Evolutionary conservation across 345 rosid species (phyloP).

Genomic region (Citrus unshiu): DNA sequence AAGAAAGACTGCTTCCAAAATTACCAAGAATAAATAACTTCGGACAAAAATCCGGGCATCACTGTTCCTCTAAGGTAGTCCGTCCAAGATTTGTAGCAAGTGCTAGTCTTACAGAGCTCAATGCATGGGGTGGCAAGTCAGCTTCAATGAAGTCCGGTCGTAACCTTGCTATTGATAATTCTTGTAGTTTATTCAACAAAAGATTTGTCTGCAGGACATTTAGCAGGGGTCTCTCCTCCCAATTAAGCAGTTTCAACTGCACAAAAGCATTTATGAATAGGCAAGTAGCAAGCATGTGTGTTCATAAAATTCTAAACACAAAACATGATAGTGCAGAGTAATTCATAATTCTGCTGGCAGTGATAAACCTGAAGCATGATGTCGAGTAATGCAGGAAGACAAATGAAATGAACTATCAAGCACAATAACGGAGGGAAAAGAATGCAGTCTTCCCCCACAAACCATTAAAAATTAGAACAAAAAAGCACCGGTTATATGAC

Average conservation of each 20-base stretch:
- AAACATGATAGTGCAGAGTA: neutral
- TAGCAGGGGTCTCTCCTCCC: conserved; percentile 67
- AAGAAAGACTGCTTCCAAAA: neutral
- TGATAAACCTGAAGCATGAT: neutral
- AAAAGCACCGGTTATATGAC: neutral
- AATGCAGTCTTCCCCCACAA: neutral
- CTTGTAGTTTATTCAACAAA: conserved; percentile 80
- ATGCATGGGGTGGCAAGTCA: conserved; percentile 56
- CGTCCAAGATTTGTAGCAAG: conserved; percentile 88
- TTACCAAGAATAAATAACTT: neutral
- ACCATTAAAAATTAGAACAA: too few species aligned
- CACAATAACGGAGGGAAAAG: neutral
- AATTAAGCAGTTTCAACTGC: conserved; percentile 77
- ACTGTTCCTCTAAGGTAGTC: conserved; percentile 65
- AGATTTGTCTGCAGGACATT: conserved; percentile 64
- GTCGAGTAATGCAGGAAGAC: neutral
- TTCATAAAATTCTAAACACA: neutral
- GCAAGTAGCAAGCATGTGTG: neutral
- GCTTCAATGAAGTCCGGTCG: conserved; percentile 68
- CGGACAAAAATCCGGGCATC: neutral
- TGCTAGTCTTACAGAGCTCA: conserved; percentile 69
- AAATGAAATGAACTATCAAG: neutral
- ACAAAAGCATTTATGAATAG: neutral
- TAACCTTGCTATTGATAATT: conserved; percentile 63
- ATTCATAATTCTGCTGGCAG: neutral